These are phyloP conservation scores for Sporobolus alterniflorus DNA, from an alignment of 202 grass and related monocot genomes.

Conservation along the genomic window DNA sequence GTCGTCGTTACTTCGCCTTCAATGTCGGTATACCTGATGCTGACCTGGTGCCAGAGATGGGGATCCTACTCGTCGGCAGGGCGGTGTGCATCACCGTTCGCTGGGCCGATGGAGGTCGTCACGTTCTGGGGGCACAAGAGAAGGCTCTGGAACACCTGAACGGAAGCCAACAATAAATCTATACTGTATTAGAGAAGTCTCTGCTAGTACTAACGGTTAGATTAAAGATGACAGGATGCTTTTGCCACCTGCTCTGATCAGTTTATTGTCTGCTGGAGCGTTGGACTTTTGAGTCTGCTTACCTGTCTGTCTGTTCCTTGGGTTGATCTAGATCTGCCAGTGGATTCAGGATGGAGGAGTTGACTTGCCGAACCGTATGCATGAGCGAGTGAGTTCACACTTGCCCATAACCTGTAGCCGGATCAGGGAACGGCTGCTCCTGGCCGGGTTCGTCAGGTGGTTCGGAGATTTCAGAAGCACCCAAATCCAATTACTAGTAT, in stretches of 20 bases:
- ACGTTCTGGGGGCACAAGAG: too few relatives aligned
- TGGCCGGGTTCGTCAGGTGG: not conserved
- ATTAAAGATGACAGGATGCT: not conserved
- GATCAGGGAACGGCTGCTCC: conserved; percentile 20
- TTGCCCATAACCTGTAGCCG: conserved; percentile 6
- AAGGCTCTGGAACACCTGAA: conserved; percentile 1
- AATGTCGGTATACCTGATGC: too few relatives aligned
- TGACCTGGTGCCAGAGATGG: not conserved
- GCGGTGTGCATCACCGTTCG: too few relatives aligned
- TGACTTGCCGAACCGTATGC: not conserved
- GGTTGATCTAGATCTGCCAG: conserved; percentile 28
- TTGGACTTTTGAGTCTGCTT: conserved; percentile 1
- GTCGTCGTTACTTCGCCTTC: too few relatives aligned
- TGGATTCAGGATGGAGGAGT: not conserved
- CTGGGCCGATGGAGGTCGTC: too few relatives aligned
- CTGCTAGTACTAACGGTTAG: not conserved
- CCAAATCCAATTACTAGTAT: not conserved
- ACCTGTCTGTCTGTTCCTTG: not conserved
- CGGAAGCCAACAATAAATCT: not conserved
- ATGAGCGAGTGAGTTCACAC: not conserved
- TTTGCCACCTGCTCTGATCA: conserved; percentile 10
- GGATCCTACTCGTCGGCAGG: not conserved
- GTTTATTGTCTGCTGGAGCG: not conserved
- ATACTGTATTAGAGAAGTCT: not conserved
- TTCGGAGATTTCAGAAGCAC: not conserved